phyloP scores from a whole-genome alignment of 2,329 filamentous ascomycete species.

The Aaosphaeria pasadenensis region DNA sequence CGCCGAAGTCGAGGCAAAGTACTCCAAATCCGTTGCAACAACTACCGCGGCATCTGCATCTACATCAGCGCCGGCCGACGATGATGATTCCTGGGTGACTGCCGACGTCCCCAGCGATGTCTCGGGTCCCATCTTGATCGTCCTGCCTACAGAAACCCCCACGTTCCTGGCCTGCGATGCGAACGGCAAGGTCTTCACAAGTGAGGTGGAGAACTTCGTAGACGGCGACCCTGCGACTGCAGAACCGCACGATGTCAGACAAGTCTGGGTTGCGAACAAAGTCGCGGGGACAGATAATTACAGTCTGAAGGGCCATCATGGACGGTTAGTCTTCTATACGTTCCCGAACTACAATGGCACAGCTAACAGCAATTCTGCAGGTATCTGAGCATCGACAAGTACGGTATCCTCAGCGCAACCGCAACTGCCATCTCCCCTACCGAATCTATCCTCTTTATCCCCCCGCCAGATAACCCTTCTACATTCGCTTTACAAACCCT shows the following conservation, averaged over 20 bases:
- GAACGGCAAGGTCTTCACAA: constrained; percentile 80
- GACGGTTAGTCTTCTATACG: constrained; percentile 53
- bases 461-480: constrained; percentile 60
- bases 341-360: background rate
- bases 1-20: constrained; percentile 21
- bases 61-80: constrained; percentile 45
- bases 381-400: constrained; percentile 82
- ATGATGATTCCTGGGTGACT: constrained; percentile 89
- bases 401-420: constrained; percentile 72
- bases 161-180: constrained; percentile 82
- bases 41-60: constrained; percentile 26
- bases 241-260: constrained; percentile 91
- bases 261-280: constrained; percentile 89
- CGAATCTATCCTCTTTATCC: constrained; percentile 74
- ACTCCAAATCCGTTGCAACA: constrained; percentile 34
- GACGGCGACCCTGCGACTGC: constrained; percentile 79
- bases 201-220: constrained; percentile 80
- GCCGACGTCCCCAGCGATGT: constrained; percentile 74
- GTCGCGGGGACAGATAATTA: constrained; percentile 78
- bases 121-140: constrained; percentile 76
- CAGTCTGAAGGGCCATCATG: constrained; percentile 87
- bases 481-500: constrained; percentile 74
- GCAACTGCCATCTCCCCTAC: constrained; percentile 79
- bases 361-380: constrained; percentile 42
- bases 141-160: constrained; percentile 71